Conservation (phyloP, 1,284 basidiomycete species). For the Gymnopus androsaceus region DNA sequence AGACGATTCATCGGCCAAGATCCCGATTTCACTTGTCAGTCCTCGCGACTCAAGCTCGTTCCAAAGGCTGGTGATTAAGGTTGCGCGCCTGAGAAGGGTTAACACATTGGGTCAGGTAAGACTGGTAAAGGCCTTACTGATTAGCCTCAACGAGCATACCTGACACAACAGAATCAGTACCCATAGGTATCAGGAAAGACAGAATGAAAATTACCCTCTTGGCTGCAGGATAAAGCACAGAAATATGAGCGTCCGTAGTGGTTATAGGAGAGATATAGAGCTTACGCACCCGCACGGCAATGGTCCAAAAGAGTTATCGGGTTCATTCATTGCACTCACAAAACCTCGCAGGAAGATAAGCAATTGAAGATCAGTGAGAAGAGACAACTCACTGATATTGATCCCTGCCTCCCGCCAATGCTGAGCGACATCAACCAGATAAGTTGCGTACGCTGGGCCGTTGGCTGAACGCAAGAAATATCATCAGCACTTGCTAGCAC, state of each 20-base stretch:
- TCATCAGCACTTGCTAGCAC: not conserved
- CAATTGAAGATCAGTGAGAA: too few species aligned
- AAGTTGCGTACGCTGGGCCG: slow-evolving; percentile 36
- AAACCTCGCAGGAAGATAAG: too few species aligned
- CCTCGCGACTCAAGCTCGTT: slow-evolving; percentile 31
- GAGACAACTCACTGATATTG: slow-evolving; percentile 35
- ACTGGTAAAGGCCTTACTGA: slow-evolving; percentile 28
- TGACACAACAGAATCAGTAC: too few species aligned
- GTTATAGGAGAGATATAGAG: too few species aligned
- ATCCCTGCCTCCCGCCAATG: slow-evolving; percentile 36
- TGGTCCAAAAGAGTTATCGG: slow-evolving; percentile 38
- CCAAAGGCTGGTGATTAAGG: slow-evolving; percentile 37
- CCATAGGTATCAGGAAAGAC: too few species aligned
- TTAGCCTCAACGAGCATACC: slow-evolving; percentile 38
- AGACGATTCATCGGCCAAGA: slow-evolving; percentile 39
- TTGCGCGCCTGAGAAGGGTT: slow-evolving; percentile 31
- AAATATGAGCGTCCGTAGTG: too few species aligned
- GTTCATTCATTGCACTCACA: slow-evolving; percentile 44
- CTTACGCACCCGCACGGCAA: slow-evolving; percentile 37
- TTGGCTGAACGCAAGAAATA: slow-evolving; percentile 25
- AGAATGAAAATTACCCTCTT: too few species aligned
- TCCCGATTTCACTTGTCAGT: slow-evolving; percentile 33
- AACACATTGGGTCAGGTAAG: not conserved
- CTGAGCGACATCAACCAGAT: slow-evolving; percentile 35
- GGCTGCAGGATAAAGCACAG: too few species aligned